These are phyloP conservation scores for Ascomycota sp. DNA, from an alignment of 2,329 filamentous ascomycete genomes.

Conservation along the genomic window DNA sequence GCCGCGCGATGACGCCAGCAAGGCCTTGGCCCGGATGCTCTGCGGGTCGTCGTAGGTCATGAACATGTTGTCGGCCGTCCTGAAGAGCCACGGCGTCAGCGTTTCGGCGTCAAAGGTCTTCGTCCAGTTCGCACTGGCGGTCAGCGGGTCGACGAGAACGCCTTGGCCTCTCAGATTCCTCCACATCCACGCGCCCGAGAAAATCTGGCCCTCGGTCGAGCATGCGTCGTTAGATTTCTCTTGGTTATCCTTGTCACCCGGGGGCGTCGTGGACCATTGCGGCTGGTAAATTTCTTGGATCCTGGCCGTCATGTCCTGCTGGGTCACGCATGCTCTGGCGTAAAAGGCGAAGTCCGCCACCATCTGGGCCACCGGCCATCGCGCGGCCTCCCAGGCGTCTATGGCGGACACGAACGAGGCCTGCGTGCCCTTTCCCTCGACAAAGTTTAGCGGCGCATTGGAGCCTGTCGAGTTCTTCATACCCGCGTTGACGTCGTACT, in stretches of 20 bases:
- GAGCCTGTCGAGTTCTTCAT: constrained; percentile 2
- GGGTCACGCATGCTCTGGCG: constrained; percentile 1
- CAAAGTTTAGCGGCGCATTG: constrained; percentile 2
- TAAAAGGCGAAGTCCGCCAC: constrained; percentile 3
- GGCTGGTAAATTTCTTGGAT: constrained; percentile 1
- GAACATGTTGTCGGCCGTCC: constrained; percentile 1
- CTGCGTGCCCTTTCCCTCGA: constrained; percentile 1
- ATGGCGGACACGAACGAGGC: constrained; percentile 2
- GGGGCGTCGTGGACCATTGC: not conserved
- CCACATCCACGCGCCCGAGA: constrained; percentile 1
- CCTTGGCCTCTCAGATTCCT: constrained; percentile 1
- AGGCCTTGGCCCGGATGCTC: constrained; percentile 3
- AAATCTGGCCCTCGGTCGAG: not conserved
- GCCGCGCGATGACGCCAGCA: constrained; percentile 2
- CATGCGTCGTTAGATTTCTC: not conserved
- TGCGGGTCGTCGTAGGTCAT: constrained; percentile 4
- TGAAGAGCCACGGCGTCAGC: constrained; percentile 3
- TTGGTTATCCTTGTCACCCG: constrained; percentile 1
- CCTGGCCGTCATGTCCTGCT: constrained; percentile 1
- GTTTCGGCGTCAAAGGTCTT: constrained; percentile 1
- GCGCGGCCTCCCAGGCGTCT: constrained; percentile 2
- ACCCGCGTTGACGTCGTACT: constrained; percentile 3
- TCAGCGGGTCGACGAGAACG: constrained; percentile 1
- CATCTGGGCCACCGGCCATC: constrained; percentile 2
- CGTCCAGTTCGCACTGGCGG: constrained; percentile 1